These are phyloP conservation scores for Pleurotus sapidus DNA, from an alignment of 768 basidiomycete species.

Conservation along the genomic window DNA sequence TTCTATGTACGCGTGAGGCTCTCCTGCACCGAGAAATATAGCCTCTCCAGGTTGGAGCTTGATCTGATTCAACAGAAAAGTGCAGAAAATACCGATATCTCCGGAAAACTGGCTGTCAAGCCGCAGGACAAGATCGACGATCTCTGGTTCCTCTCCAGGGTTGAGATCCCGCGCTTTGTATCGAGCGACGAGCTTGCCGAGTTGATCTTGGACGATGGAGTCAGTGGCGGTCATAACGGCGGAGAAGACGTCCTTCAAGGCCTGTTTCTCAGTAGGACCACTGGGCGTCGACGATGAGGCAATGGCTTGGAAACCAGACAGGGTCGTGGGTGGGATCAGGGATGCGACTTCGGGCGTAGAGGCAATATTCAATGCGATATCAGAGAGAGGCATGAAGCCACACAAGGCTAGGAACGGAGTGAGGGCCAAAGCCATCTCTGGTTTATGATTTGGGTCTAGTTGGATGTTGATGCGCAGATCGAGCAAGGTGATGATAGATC, in stretches of 20 bases:
- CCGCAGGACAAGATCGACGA: conserved; percentile 60
- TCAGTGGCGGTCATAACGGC: conserved; percentile 81
- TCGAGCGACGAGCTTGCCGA: conserved; percentile 56
- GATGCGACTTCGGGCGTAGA: conserved; percentile 73
- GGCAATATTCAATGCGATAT: conserved; percentile 66
- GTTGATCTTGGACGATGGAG: conserved; percentile 45
- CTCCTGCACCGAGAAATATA: conserved; percentile 92
- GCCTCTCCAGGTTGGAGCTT: conserved; percentile 80
- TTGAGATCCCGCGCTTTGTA: conserved; percentile 47
- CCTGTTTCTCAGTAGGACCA: conserved; percentile 50
- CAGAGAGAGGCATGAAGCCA: conserved; percentile 82
- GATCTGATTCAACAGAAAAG: conserved; percentile 86
- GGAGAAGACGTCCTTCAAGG: conserved; percentile 74
- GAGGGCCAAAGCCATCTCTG: conserved; percentile 97
- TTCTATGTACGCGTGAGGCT: conserved; percentile 94
- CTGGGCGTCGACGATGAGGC: conserved; percentile 37
- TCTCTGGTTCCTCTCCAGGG: conserved; percentile 37
- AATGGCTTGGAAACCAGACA: conserved; percentile 48
- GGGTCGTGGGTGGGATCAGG: conserved; percentile 60
- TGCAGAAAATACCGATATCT: conserved; percentile 92
- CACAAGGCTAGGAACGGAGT: conserved; percentile 90
- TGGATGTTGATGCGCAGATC: background rate
- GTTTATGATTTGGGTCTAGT: conserved; percentile 93
- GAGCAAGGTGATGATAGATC: conserved; percentile 12
- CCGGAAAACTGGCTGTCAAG: conserved; percentile 79